These are phyloP conservation scores for Penicillium chermesinum DNA, from an alignment of 495 filamentous ascomycete genomes.

Conservation along the genomic window DNA sequence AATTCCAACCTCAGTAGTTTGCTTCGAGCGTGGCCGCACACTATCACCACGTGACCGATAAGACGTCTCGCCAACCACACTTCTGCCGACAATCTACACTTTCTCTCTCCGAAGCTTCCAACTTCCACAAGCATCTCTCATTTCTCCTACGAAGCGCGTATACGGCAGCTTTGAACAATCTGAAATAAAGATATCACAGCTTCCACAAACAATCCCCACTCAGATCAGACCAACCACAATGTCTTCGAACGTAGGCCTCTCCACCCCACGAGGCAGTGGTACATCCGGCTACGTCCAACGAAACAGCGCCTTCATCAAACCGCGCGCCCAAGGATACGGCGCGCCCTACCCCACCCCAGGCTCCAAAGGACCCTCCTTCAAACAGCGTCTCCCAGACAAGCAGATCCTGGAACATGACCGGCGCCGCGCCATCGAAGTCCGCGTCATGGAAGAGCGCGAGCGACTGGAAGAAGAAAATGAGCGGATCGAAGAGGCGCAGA, in stretches of 20 bases:
- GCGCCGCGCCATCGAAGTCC: constrained; percentile 80
- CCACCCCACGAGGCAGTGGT: constrained; percentile 88
- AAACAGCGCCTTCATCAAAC: constrained; percentile 81
- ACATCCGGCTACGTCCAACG: constrained; percentile 97
- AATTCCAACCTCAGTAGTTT: no score
- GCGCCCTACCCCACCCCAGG: constrained; percentile 50
- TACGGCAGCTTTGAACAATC: not conserved
- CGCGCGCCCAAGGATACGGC: constrained; percentile 53
- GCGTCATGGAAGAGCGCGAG: constrained; percentile 87
- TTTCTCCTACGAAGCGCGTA: no score
- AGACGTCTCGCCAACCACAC: not conserved
- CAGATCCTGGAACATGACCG: constrained; percentile 92
- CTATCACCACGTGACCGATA: constrained; percentile 11
- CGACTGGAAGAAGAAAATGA: constrained; percentile 80
- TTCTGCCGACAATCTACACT: not conserved
- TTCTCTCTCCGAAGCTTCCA: not conserved
- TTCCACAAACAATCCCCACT: not conserved
- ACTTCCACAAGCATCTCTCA: not conserved
- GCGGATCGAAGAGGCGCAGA: constrained; percentile 26
- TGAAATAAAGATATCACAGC: no score
- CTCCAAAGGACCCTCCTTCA: constrained; percentile 52
- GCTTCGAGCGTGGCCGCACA: no score
- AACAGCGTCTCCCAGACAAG: constrained; percentile 82
- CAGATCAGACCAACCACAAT: constrained; percentile 41
- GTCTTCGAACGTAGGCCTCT: constrained; percentile 97